Evolutionary conservation across 108 stramenopile species (phyloP).

Genomic region (Skeletonema grethae): DNA sequence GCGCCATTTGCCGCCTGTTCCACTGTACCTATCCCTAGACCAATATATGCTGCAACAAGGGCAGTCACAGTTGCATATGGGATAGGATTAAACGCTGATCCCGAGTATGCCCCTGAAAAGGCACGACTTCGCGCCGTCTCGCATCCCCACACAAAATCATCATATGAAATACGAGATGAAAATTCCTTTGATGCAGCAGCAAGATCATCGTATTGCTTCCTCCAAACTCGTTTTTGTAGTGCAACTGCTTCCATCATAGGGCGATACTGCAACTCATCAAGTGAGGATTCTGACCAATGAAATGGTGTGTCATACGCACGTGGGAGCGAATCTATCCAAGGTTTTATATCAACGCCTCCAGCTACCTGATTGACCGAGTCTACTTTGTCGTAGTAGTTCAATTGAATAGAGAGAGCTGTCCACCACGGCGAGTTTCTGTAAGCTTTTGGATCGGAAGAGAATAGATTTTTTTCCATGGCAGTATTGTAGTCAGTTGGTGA

Average conservation of each 20-base stretch:
- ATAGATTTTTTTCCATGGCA: conserved; percentile 36
- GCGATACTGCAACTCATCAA: conserved; percentile 68
- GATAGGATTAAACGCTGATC: conserved; percentile 75
- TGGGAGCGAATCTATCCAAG: conserved; percentile 83
- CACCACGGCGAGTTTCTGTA: conserved; percentile 61
- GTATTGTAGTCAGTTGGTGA: conserved; percentile 54
- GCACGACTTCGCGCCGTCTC: conserved; percentile 84
- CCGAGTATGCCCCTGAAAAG: conserved; percentile 80
- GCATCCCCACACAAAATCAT: conserved; percentile 84
- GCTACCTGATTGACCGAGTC: conserved; percentile 21
- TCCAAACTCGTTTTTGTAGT: conserved; percentile 68
- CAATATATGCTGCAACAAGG: conserved; percentile 72
- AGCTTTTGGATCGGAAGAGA: conserved; percentile 44
- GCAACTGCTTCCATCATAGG: conserved; percentile 66
- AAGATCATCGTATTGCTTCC: conserved; percentile 42
- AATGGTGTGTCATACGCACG: conserved; percentile 77
- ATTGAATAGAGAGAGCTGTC: conserved; percentile 45
- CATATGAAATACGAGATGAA: conserved; percentile 51
- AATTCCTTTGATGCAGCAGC: conserved; percentile 21
- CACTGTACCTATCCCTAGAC: conserved; percentile 67
- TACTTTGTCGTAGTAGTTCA: conserved; percentile 49
- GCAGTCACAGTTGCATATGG: conserved; percentile 73
- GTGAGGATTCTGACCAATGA: conserved; percentile 61
- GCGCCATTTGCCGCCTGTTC: conserved; percentile 91
- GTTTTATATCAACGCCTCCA: conserved; percentile 42